Percentiles rank a stretch among this genome's conserved stretches.
Evolutionary conservation across 306 rosid genomes (phyloP).

Genomic region (Neltuma alba): DNA sequence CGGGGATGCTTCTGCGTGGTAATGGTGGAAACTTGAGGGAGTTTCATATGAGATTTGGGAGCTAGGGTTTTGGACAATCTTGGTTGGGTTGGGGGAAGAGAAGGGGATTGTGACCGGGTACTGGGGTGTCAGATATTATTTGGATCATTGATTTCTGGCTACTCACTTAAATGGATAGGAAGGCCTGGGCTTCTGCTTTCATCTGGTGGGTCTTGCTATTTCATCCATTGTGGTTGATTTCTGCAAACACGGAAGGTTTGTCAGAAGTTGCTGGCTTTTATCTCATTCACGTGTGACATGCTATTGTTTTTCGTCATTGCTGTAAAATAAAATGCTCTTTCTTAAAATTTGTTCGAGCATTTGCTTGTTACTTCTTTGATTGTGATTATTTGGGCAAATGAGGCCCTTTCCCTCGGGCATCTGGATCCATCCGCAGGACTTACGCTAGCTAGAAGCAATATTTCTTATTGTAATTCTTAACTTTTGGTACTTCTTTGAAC

Average conservation of each 20-base stretch:
- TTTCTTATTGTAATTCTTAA: background rate
- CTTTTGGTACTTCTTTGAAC: background rate
- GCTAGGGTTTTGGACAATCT: conserved; percentile 40
- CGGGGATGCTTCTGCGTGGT: conserved; percentile 24
- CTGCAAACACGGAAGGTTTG: conserved; percentile 85
- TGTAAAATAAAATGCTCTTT: background rate
- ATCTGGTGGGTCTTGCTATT: conserved; percentile 55
- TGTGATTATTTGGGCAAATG: conserved; percentile 4
- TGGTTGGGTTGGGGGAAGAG: conserved; percentile 24
- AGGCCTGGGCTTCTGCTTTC: conserved; percentile 48
- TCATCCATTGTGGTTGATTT: conserved; percentile 59
- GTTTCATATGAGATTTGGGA: conserved; percentile 39
- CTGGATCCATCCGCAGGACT: background rate
- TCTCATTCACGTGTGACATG: background rate
- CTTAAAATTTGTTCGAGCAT: background rate
- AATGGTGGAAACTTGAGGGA: conserved; percentile 46
- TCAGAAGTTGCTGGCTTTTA: background rate
- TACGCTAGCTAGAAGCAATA: background rate
- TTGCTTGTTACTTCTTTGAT: background rate
- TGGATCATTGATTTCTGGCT: conserved; percentile 66
- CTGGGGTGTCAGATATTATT: conserved; percentile 42
- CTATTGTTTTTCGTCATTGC: background rate
- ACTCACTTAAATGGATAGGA: conserved; percentile 51
- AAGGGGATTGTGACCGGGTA: conserved; percentile 42
- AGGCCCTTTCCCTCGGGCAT: background rate